Evolutionary conservation across 2,329 filamentous ascomycete genomes (phyloP).

Genomic region (Colletotrichum plurivorum): DNA sequence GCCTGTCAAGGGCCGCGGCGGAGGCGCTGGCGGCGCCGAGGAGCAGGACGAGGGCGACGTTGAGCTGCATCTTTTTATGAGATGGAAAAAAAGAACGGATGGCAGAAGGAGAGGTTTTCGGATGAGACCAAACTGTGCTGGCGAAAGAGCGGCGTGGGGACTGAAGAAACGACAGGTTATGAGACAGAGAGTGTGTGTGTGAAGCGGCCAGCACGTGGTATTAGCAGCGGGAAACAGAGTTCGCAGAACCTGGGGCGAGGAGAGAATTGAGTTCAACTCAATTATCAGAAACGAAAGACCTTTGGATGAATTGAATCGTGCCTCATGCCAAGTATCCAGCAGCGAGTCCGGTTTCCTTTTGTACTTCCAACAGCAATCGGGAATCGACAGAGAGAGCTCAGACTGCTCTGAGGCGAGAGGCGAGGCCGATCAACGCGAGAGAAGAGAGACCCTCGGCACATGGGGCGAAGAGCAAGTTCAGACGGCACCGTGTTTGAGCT

Average conservation of each 20-base stretch:
- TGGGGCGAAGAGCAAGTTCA: conserved; percentile 20
- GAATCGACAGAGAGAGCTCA: neutral
- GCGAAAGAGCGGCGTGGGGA: neutral
- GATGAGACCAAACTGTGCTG: neutral
- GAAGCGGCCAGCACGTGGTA: neutral
- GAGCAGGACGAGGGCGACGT: conserved; percentile 12
- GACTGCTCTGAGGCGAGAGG: conserved; percentile 11
- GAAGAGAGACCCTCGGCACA: neutral
- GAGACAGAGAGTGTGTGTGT: neutral
- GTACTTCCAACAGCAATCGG: neutral
- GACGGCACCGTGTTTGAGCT: conserved; percentile 34
- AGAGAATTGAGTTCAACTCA: conserved; percentile 28
- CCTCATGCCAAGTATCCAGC: neutral
- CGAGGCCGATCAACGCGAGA: neutral
- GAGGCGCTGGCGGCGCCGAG: conserved; percentile 30
- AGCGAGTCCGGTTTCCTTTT: conserved; percentile 6
- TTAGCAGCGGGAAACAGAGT: conserved; percentile 2
- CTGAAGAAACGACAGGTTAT: neutral
- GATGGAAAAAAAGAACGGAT: neutral
- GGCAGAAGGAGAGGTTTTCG: neutral
- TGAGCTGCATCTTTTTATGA: conserved; percentile 24
- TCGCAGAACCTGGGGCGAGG: conserved; percentile 22
- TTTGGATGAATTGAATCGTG: conserved; percentile 15
- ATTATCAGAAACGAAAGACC: conserved; percentile 5
- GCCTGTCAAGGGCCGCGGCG: conserved; percentile 14